Evolutionary conservation across 2,329 filamentous ascomycete genomes (phyloP), one percentile per base, ranked within the genome.

Genomic region (Calonectria hongkongensis): DNA sequence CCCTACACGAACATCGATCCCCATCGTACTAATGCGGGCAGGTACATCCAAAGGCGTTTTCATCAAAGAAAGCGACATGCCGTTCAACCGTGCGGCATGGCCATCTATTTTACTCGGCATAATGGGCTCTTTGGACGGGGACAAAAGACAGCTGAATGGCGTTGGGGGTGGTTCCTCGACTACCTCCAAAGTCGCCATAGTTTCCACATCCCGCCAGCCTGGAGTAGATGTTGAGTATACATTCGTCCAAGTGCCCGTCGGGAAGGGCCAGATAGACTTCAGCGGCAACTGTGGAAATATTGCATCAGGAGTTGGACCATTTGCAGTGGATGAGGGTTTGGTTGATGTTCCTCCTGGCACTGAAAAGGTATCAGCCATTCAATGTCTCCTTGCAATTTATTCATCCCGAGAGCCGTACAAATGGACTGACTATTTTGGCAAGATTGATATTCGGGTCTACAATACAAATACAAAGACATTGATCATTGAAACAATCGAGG

Each of bases 201-300:
- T 50, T 50, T 50, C 47, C 25, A 16, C 25, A 21, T 50, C 47
- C 25, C 25, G 13, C 15, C 25, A 16, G 25, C 47, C 47, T 16
- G 47, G 47, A 27, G 13, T 50, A 15, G 47, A 50, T 16, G 25
- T 50, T 2, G 47, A 50, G 5, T 50, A 50, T 21, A 50, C 47
- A 16, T 50, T 50, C 47, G 25, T 50, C 13, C 47, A 50, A 25
- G 47, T 50, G 3, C 47, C 47, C 13, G 21, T 50, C 10, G 47
- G 47, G 47, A 50, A 50, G 16, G 47, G 47, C 4, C 25, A 21
- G 28, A 10, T 50, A 12, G 47, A 50, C 28, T 50, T 50, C 9
- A 50, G 47, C 7, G 47, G 47, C 25, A 50, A 50, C 25, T 50
- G 47, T 12, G 47, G 47, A 50, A 50, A 50, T 13, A 50, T 50